Base-by-base conservation (phyloP, 768 basidiomycete species). In the Termitomyces sp. region DNA sequence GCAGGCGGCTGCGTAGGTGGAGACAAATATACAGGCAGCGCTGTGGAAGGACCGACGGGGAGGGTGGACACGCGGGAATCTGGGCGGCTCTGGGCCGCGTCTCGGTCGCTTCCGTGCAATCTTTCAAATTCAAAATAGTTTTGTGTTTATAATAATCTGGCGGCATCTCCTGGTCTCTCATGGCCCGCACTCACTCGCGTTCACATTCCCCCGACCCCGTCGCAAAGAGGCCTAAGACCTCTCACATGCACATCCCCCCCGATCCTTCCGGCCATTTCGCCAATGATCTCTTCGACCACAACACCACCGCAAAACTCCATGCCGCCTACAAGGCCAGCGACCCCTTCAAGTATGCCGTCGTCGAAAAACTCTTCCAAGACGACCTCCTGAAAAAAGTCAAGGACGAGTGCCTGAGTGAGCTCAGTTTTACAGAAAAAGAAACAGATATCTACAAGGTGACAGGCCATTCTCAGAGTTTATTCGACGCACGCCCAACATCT, bases 371-470 rank as follows among this genome's bases (percentile, higher is more conserved):
- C 20, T 90, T 98, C 71, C 85, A 88, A 65, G 88, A 94, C 63
- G 87, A 87, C 7, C 79, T 98, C 28, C 78, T 98, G 33, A 77
- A 78, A 65, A 80, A 81, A 33, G 93, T 93, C 59, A 89, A 91
- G 73, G 87, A 93, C 65, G 93, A 95, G 70, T 92, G 90, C 64
- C 72, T 90, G 55, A 73, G 76, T 51, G 84, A 93, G 66, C 81
- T 95, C 60, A 86, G 79, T 70, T 94, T 95, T 69, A 82, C 88
- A 3, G 87, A 94, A 75, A 98, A 97, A 75, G 92, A 98, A 78
- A 98, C 96, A 2, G 96, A 98, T 68, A 98, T 98, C 63, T 98
- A 98, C 84, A 94, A 92, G 86, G 92, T 90, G 59, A 50, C 55
- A 47, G 36, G 34, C 47, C 56, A 49, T 50, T 45, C 51, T 46